Evolutionary conservation across 2,329 filamentous ascomycete genomes (phyloP), one percentile per base, ranked within the genome.

Genomic region (Pseudopyricularia javanii): DNA sequence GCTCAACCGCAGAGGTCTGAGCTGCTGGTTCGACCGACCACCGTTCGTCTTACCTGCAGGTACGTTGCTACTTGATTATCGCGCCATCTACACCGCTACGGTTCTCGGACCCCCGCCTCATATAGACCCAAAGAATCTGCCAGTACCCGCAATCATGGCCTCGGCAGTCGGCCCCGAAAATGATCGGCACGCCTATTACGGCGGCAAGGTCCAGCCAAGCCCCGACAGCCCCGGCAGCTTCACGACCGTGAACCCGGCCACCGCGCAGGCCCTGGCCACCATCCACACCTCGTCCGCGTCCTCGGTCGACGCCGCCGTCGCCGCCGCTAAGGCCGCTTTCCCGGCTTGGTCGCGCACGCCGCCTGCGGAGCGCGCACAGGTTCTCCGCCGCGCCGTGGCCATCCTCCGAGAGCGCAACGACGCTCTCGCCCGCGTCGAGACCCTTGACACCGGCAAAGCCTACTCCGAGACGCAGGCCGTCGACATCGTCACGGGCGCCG

Each of bases 391-490:
- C 64, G 88, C 89, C 3, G 88, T 86, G 17, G 70, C 79, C 48
- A 69, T 95, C 14, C 75, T 95, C 12, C 85, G 88, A 48, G 70
- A 80, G 57, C 80, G 83, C 57, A 94, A 94, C 66, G 86, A 94
- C 62, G 81, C 83, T 54, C 83, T 95, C 43, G 89, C 89, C 50
- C 76, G 76, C 54, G 73, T 88, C 53, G 89, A 95, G 70, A 94
- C 88, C 2, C 74, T 85, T 62, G 89, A 95, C 66, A 94, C 89
- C 0, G 89, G 90, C 63, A 94, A 94, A 67, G 81, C 89, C 7
- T 91, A 79, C 68, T 85, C 85, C 3, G 89, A 95, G 69, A 95
- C 90, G 3, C 87, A 84, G 52, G 82, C 84, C 0, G 88, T 95
- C 28, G 90, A 95, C 64, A 75, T 95, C 22, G 78, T 84, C 43